phyloP scores from a whole-genome alignment of 352 stramenopile genomes.

The Phytophthora parvispora region DNA sequence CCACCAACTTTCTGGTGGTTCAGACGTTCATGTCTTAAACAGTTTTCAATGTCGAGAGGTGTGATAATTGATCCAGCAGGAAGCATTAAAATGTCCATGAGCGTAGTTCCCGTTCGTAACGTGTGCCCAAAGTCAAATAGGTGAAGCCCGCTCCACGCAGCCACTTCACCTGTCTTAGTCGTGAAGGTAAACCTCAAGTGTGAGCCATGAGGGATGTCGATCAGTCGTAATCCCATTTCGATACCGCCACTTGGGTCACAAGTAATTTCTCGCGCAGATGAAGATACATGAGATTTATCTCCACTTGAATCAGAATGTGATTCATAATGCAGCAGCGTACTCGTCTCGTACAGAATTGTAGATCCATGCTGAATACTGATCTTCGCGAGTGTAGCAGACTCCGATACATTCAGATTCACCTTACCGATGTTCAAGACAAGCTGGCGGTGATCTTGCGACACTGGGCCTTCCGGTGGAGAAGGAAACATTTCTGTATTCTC shows the following conservation, averaged over 20 bases:
- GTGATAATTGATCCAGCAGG: conserved; percentile 47
- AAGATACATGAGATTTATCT: conserved; percentile 17
- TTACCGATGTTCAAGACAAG: conserved; percentile 37
- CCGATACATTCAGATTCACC: conserved; percentile 14
- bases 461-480: conserved; percentile 38
- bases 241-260: conserved; percentile 37
- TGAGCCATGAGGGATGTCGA: conserved; percentile 81
- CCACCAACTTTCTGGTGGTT: conserved; percentile 49
- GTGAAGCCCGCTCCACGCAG: conserved; percentile 78
- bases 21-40: conserved; percentile 40
- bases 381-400: conserved; percentile 28
- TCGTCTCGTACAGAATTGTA: conserved; percentile 40
- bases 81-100: conserved; percentile 56
- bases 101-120: conserved; percentile 56
- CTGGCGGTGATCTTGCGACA: conserved; percentile 33
- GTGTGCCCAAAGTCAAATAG: conserved; percentile 88
- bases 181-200: conserved; percentile 73
- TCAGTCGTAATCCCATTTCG: conserved; percentile 52
- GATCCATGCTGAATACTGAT: conserved; percentile 44
- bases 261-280: conserved; percentile 19
- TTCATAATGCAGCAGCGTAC: conserved; percentile 24
- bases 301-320: conserved; percentile 10
- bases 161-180: conserved; percentile 42
- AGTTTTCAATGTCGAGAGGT: conserved; percentile 83
- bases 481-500: conserved; percentile 34